These are phyloP conservation scores for Pyrrhoderma noxium DNA, from an alignment of 1,284 basidiomycete genomes.

Conservation along the genomic window DNA sequence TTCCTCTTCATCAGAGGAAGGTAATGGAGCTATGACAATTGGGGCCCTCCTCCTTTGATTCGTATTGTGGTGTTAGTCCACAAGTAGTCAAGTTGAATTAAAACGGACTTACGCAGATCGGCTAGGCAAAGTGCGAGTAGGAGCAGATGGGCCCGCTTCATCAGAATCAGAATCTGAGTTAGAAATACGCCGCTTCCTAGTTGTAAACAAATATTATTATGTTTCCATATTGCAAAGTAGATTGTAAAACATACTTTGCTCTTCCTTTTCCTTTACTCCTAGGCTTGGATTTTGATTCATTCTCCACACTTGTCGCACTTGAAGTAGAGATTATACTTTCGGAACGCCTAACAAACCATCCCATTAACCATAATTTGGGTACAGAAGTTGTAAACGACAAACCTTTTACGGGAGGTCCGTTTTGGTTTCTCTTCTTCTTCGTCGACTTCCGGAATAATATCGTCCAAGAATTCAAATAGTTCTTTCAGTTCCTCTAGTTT, in stretches of 20 bases:
- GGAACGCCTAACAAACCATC: conserved; percentile 25
- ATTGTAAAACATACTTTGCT: conserved; percentile 25
- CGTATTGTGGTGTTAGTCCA: not conserved
- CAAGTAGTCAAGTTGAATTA: not conserved
- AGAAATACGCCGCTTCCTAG: conserved; percentile 28
- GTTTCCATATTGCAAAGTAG: too few species aligned
- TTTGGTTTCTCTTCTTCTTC: conserved; percentile 41
- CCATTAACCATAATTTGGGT: not conserved
- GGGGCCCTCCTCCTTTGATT: conserved; percentile 15
- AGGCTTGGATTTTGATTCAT: conserved; percentile 22
- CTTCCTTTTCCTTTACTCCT: conserved; percentile 25
- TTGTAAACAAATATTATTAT: conserved; percentile 6
- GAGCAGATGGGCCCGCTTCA: conserved; percentile 8
- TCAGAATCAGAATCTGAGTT: conserved; percentile 13
- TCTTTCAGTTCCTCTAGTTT: conserved; percentile 51
- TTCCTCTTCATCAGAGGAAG: conserved; percentile 32
- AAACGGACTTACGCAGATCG: conserved; percentile 19
- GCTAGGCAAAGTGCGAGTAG: conserved; percentile 18
- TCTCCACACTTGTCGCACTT: conserved; percentile 26
- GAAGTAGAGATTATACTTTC: conserved; percentile 30
- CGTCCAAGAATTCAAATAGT: conserved; percentile 63
- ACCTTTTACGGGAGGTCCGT: conserved; percentile 32
- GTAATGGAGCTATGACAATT: not conserved
- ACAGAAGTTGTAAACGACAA: not conserved
- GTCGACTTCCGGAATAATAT: conserved; percentile 38